These are phyloP conservation scores for Phytophthora rubi DNA, from an alignment of 352 stramenopile genomes.

Conservation along the genomic window DNA sequence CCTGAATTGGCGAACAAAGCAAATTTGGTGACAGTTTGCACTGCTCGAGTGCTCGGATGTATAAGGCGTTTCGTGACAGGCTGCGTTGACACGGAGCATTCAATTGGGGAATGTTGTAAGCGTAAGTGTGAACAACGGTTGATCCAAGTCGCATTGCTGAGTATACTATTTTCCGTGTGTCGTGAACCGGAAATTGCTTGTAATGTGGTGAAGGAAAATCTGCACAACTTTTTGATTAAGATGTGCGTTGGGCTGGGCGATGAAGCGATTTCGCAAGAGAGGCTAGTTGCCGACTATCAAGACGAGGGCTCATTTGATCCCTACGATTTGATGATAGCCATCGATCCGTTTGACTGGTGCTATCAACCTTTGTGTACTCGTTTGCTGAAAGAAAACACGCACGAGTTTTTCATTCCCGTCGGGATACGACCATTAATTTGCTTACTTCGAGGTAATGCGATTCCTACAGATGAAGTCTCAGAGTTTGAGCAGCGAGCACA, in stretches of 20 bases:
- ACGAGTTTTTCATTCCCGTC: constrained; percentile 49
- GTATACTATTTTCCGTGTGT: constrained; percentile 52
- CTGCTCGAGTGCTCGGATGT: constrained; percentile 44
- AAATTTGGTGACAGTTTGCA: constrained; percentile 39
- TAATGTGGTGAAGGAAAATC: constrained; percentile 45
- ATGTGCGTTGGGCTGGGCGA: constrained; percentile 23
- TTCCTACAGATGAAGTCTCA: constrained; percentile 60
- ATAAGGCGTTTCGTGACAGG: constrained; percentile 44
- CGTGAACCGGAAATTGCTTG: constrained; percentile 37
- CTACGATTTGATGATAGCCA: constrained; percentile 44
- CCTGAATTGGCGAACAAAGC: constrained; percentile 10
- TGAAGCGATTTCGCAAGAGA: neutral
- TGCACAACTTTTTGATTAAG: constrained; percentile 51
- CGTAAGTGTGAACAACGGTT: constrained; percentile 37
- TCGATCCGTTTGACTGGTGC: constrained; percentile 75
- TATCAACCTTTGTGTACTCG: constrained; percentile 39
- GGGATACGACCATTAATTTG: constrained; percentile 44
- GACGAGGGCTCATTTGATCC: constrained; percentile 28
- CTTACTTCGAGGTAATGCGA: constrained; percentile 36
- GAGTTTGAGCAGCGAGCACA: constrained; percentile 38
- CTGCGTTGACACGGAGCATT: neutral
- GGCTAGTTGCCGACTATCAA: neutral
- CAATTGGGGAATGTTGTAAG: constrained; percentile 30
- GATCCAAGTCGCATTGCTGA: constrained; percentile 33
- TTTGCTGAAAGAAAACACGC: constrained; percentile 27